Percentiles rank a stretch among this genome's conserved stretches.
These are phyloP conservation scores for Diplogelasinospora grovesii DNA, from an alignment of 495 filamentous ascomycete genomes.

Conservation along the genomic window DNA sequence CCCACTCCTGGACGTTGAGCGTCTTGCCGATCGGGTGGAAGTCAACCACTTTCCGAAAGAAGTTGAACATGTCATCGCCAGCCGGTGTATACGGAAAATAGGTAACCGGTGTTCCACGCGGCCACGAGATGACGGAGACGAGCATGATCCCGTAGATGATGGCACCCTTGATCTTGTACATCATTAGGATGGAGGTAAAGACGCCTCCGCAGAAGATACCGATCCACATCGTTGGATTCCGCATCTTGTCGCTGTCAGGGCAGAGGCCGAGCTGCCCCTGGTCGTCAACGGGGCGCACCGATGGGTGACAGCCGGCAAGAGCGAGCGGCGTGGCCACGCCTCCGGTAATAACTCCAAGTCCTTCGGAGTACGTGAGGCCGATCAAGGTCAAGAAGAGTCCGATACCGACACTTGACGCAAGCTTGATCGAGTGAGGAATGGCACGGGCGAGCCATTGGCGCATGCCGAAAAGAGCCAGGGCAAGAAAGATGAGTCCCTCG, in stretches of 20 bases:
- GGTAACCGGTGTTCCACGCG: slow-evolving; percentile 62
- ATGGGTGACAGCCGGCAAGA: slow-evolving; percentile 59
- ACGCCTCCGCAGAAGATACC: slow-evolving; percentile 79
- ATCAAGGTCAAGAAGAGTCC: slow-evolving; percentile 76
- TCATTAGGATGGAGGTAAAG: slow-evolving; percentile 67
- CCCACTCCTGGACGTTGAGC: slow-evolving; percentile 62
- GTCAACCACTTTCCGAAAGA: slow-evolving; percentile 75
- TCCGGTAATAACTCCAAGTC: slow-evolving; percentile 67
- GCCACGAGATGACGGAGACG: slow-evolving; percentile 81
- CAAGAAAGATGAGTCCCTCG: slow-evolving; percentile 68
- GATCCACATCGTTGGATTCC: slow-evolving; percentile 71
- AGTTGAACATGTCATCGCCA: slow-evolving; percentile 64
- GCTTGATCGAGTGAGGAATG: slow-evolving; percentile 71
- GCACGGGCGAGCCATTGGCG: slow-evolving; percentile 77
- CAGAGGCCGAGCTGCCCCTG: slow-evolving; percentile 47
- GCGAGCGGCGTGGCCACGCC: slow-evolving; percentile 52
- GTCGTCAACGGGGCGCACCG: too few species aligned
- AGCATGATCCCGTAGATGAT: slow-evolving; percentile 74
- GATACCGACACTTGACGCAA: slow-evolving; percentile 76
- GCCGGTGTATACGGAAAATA: slow-evolving; percentile 66
- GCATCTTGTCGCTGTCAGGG: slow-evolving; percentile 55
- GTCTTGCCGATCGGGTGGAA: slow-evolving; percentile 67
- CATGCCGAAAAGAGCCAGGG: slow-evolving; percentile 63
- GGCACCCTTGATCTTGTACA: slow-evolving; percentile 77
- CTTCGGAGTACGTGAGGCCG: slow-evolving; percentile 70